A percentile compares a stretch with the other conserved stretches of the same genome.
Evolutionary conservation across 2,329 filamentous ascomycete species (phyloP).

Genomic region (Alternaria postmessia): DNA sequence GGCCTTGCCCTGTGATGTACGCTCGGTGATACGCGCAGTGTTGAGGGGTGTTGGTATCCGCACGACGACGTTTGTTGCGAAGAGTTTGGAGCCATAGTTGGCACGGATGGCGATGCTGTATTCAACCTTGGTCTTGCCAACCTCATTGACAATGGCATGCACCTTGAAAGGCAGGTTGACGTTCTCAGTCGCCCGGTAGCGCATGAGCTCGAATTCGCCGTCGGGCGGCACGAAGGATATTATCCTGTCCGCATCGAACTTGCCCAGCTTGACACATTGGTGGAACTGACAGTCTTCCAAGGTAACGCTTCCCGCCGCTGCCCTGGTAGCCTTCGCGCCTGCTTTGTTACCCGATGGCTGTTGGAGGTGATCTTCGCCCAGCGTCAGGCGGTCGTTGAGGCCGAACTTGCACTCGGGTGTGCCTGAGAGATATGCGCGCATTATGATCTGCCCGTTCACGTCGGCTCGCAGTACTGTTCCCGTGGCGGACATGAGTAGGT

Average conservation of each 20-base stretch:
- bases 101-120: constrained; percentile 98
- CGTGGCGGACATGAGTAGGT: constrained; percentile 97
- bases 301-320: constrained; percentile 92
- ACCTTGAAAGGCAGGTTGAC: constrained; percentile 99
- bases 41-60: constrained; percentile 96
- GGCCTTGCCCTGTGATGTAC: constrained; percentile 93
- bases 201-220: constrained; percentile 98
- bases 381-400: constrained; percentile 89
- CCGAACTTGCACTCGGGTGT: constrained; percentile 99
- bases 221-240: constrained; percentile 97
- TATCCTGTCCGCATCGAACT: constrained; percentile 95
- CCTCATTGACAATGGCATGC: constrained; percentile 96
- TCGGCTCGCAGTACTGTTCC: constrained; percentile 94
- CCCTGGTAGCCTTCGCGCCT: constrained; percentile 89
- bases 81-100: constrained; percentile 95
- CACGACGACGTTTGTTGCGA: constrained; percentile 94
- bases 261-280: constrained; percentile 96
- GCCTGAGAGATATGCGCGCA: constrained; percentile 96
- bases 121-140: constrained; percentile 96
- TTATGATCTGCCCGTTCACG: constrained; percentile 96
- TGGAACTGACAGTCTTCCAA: constrained; percentile 99
- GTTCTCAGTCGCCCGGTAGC: constrained; percentile 97
- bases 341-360: constrained; percentile 76
- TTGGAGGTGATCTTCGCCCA: constrained; percentile 72
- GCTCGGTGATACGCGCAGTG: constrained; percentile 90